Evolutionary conservation across 1,284 basidiomycete genomes (phyloP).

Genomic region (Apiotrichum siamense): DNA sequence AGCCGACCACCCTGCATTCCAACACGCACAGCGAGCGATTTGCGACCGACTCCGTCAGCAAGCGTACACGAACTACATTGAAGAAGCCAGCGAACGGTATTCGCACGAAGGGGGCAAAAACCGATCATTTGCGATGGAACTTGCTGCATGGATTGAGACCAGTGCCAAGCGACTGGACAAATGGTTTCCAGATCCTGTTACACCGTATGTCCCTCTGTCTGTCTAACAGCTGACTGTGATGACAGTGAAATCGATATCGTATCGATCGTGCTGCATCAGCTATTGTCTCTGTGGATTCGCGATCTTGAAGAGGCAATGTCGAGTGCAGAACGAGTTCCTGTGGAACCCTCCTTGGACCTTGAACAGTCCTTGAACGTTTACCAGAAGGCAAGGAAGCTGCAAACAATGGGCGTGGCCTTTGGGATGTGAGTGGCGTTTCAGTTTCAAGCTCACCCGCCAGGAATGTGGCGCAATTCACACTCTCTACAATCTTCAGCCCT

Average conservation of each 20-base stretch:
- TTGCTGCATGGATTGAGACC: slow-evolving; percentile 87
- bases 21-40: slow-evolving; percentile 56
- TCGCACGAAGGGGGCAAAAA: slow-evolving; percentile 33
- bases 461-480: slow-evolving; percentile 52
- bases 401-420: slow-evolving; percentile 75
- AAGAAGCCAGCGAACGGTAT: slow-evolving; percentile 54
- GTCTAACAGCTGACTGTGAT: not conserved
- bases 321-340: slow-evolving; percentile 3
- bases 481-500: slow-evolving; percentile 73
- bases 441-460: slow-evolving; percentile 1
- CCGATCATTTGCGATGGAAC: slow-evolving; percentile 52
- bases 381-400: slow-evolving; percentile 54
- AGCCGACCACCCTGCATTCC: slow-evolving; percentile 12
- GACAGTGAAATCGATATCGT: slow-evolving; percentile 70
- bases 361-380: slow-evolving; percentile 86
- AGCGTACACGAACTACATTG: slow-evolving; percentile 63
- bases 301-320: slow-evolving; percentile 62
- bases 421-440: slow-evolving; percentile 18
- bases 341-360: slow-evolving; percentile 63
- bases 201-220: slow-evolving; percentile 56
- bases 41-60: slow-evolving; percentile 63
- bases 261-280: slow-evolving; percentile 65
- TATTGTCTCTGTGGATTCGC: slow-evolving; percentile 65
- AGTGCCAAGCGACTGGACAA: slow-evolving; percentile 68
- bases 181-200: slow-evolving; percentile 71